Evolutionary conservation across 1,139 yeast species (phyloP), one percentile per base, ranked within the genome.

Genomic region (Sporopachydermia cereana): DNA sequence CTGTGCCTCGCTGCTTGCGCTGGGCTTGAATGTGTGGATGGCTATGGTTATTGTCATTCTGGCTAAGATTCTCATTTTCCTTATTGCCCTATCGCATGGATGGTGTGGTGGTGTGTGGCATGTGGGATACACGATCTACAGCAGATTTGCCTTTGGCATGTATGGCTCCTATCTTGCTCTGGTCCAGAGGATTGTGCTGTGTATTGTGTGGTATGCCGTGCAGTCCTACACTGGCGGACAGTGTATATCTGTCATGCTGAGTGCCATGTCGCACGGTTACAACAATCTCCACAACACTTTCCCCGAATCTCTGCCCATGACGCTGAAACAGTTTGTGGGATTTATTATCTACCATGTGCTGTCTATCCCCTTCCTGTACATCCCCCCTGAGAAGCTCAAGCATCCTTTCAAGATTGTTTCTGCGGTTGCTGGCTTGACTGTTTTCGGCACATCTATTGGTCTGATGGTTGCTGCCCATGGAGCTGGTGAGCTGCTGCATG

Each of bases 121-220:
- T 47, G 52, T 66, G 20, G 57, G 66, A 2, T 66, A 63, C 53
- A 66, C 70, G 2, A 66, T 66, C n/a, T 57, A 60, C 2, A 54
- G 57, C 24, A 50, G 69, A 25, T 51, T 66, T 14, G 55, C 66
- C 2, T 66, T 64, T 48, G 71, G 71, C 22, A 54, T 63, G 23
- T 56, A 55, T 44, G 70, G 70, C 9, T 57, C 65, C 2, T 52
- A 54, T 39, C 59, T 68, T 59, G 68, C 68, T 2, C 59, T 66
- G 17, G 46, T 63, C 24, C 63, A 62, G 45, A 59, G 68, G 41
- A 64, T 59, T 24, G 58, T 61, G 27, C 50, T 54, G 45, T 50
- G 51, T 43, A 48, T 56, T 39, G 57, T 59, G 17, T 59, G 62
- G 62, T 53, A 52, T 46, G 59, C 59, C 31, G 50, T 53, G 23